phyloP scores from a whole-genome alignment of 352 stramenopile species.

The Phytophthora syringae region DNA sequence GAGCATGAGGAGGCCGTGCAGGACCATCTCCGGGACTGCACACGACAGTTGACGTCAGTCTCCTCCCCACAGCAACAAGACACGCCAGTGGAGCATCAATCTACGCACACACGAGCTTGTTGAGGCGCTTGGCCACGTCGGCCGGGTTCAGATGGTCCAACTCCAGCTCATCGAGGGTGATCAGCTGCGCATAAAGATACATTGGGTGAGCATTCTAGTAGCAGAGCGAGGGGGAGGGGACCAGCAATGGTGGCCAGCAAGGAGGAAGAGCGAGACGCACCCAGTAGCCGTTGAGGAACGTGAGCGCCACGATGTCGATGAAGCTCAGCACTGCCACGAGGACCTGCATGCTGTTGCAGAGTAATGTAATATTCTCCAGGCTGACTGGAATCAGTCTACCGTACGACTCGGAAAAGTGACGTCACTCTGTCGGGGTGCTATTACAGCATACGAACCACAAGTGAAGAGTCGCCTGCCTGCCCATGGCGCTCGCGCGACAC shows the following conservation, averaged over 20 bases:
- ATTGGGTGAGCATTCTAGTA: conserved; percentile 13
- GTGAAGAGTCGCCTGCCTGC: conserved; percentile 18
- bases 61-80: neutral
- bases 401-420: neutral
- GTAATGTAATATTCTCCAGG: conserved; percentile 21
- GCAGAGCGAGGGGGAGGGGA: neutral
- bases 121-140: conserved; percentile 84
- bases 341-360: conserved; percentile 64
- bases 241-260: too few relatives aligned
- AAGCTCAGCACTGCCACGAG: conserved; percentile 83
- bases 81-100: neutral
- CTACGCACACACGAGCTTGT: conserved; percentile 82
- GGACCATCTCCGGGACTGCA: conserved; percentile 80
- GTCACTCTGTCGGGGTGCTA: neutral
- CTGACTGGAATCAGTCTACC: conserved; percentile 12
- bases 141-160: conserved; percentile 88
- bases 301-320: conserved; percentile 85
- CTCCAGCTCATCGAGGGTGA: conserved; percentile 87
- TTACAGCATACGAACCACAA: neutral
- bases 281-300: conserved; percentile 90
- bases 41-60: conserved; percentile 2
- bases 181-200: conserved; percentile 50
- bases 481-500: conserved; percentile 61
- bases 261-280: conserved; percentile 37
- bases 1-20: conserved; percentile 80